A percentile compares a stretch with the other conserved stretches of the same genome.
These are phyloP conservation scores for Pichia nakasei DNA, from an alignment of 805 yeast genomes.

Conservation along the genomic window DNA sequence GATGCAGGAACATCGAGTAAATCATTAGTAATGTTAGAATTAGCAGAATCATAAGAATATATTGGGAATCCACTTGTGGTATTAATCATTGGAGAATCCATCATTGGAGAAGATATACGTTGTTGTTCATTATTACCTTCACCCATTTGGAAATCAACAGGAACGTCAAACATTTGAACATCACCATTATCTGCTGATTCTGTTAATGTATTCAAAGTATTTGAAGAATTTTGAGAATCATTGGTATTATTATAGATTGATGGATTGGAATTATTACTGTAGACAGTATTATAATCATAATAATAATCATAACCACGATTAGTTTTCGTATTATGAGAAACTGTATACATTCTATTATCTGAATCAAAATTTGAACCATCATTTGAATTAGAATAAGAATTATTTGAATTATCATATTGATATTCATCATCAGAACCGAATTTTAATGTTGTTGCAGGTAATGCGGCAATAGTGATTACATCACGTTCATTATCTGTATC, in stretches of 20 bases:
- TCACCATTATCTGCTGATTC: slow-evolving; percentile 7
- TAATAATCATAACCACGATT: slow-evolving; percentile 69
- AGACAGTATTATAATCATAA: slow-evolving; percentile 75
- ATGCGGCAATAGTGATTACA: slow-evolving; percentile 55
- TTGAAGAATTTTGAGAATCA: slow-evolving; percentile 6
- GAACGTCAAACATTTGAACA: slow-evolving; percentile 30
- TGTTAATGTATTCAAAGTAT: neutral
- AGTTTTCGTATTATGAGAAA: slow-evolving; percentile 66
- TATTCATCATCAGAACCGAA: slow-evolving; percentile 58
- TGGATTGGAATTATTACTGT: slow-evolving; percentile 44
- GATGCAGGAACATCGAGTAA: slow-evolving; percentile 7
- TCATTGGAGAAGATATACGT: neutral
- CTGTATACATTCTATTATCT: slow-evolving; percentile 35
- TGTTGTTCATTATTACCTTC: neutral
- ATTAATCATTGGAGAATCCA: slow-evolving; percentile 3
- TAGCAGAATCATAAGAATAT: neutral
- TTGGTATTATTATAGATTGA: slow-evolving; percentile 18
- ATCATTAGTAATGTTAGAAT: neutral
- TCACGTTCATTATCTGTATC: neutral
- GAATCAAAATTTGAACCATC: neutral
- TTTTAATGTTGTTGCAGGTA: slow-evolving; percentile 84
- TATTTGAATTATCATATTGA: slow-evolving; percentile 22
- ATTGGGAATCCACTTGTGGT: neutral
- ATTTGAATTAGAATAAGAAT: neutral
- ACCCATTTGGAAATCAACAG: slow-evolving; percentile 31